phyloP scores from a whole-genome alignment of 352 stramenopile species.

The Globisporangium paroecandrum region DNA sequence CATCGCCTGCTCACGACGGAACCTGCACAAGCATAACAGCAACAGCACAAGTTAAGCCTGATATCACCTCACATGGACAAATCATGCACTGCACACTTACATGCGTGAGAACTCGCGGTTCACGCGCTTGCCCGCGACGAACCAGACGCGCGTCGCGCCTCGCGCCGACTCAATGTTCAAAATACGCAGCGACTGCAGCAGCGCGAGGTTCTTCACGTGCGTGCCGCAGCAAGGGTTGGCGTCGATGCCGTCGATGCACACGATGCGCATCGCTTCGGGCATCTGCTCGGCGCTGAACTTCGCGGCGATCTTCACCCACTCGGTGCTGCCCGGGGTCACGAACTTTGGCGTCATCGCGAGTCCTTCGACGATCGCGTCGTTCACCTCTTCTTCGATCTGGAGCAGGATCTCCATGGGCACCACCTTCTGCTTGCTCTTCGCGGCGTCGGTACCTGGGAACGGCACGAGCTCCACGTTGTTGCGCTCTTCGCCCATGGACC shows the following conservation, averaged over 20 bases:
- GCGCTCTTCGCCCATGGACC: conserved; percentile 63
- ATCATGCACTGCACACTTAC: conserved; percentile 5
- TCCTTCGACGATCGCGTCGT: conserved; percentile 64
- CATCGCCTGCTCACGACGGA: conserved; percentile 60
- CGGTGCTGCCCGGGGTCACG: conserved; percentile 41
- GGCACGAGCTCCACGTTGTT: conserved; percentile 82
- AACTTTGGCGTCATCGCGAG: conserved; percentile 58
- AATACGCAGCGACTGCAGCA: conserved; percentile 68
- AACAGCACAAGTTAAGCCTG: background rate
- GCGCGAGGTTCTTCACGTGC: conserved; percentile 63
- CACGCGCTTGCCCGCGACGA: conserved; percentile 78
- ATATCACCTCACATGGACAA: background rate
- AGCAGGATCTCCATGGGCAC: conserved; percentile 37
- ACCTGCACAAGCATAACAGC: conserved; percentile 13
- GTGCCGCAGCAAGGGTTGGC: conserved; percentile 88
- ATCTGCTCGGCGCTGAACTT: conserved; percentile 56
- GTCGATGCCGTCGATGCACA: conserved; percentile 83
- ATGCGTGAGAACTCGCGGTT: conserved; percentile 77
- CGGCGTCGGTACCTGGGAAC: conserved; percentile 10
- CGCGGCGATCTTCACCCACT: conserved; percentile 54
- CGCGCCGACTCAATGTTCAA: conserved; percentile 71
- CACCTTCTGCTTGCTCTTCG: conserved; percentile 26
- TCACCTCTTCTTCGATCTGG: conserved; percentile 71
- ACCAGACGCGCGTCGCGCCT: conserved; percentile 72
- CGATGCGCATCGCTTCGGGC: conserved; percentile 70